A percentile compares a stretch with the other conserved stretches of the same genome.
These are phyloP conservation scores for Lepiota brunneoincarnata DNA, from an alignment of 768 basidiomycete genomes.

Conservation along the genomic window DNA sequence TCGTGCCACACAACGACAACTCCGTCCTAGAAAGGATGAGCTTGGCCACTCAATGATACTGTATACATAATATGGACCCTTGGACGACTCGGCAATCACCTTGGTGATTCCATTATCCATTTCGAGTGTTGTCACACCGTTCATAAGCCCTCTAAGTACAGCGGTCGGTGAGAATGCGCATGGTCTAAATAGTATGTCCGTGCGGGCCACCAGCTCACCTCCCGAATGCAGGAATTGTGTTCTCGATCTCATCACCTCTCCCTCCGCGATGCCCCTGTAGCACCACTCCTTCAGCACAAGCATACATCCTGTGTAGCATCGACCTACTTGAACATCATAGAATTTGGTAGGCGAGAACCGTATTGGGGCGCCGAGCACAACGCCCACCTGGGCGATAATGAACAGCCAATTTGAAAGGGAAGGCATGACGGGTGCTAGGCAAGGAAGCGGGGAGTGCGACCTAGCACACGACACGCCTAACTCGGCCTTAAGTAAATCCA, in stretches of 20 bases:
- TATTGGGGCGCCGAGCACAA: not conserved
- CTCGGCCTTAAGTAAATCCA: not conserved
- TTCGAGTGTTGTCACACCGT: slow-evolving; percentile 75
- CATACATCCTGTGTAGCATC: not conserved
- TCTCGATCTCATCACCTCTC: slow-evolving; percentile 74
- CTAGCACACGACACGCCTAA: not conserved
- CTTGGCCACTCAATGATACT: not conserved
- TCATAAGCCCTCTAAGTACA: slow-evolving; percentile 60
- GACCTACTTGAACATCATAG: slow-evolving; percentile 19
- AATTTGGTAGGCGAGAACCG: not conserved
- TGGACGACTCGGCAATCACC: slow-evolving; percentile 34
- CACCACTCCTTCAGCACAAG: not conserved
- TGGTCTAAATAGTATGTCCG: too few species aligned
- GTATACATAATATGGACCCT: too few species aligned
- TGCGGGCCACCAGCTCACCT: slow-evolving; percentile 49
- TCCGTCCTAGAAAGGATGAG: slow-evolving; percentile 53
- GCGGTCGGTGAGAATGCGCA: slow-evolving; percentile 5
- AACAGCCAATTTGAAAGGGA: not conserved
- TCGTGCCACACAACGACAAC: slow-evolving; percentile 82
- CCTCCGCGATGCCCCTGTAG: slow-evolving; percentile 72
- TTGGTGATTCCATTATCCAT: slow-evolving; percentile 77
- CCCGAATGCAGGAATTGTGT: slow-evolving; percentile 71
- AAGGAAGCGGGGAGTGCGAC: not conserved
- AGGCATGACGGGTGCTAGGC: not conserved
- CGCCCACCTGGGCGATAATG: not conserved